Conservation (phyloP, 2,329 filamentous ascomycete species). For the Cercospora beticola region DNA sequence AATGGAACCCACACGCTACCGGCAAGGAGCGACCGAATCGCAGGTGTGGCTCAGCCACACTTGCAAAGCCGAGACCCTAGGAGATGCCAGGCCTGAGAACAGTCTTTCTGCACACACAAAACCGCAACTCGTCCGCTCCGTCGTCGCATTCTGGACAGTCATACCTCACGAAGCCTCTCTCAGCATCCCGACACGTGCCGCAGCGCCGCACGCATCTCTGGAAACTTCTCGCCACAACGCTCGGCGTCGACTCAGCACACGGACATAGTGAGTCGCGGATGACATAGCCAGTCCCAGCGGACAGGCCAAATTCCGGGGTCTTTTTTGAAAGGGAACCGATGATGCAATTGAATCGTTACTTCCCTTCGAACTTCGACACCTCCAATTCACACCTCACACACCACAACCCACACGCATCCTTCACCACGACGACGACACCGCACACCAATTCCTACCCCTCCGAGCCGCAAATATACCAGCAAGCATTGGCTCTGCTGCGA, state of each 20-base stretch:
- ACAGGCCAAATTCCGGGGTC: constrained; percentile 3
- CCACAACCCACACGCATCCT: neutral
- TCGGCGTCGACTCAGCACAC: constrained; percentile 4
- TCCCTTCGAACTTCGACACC: constrained; percentile 7
- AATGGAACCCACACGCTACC: neutral
- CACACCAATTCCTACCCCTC: neutral
- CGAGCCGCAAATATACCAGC: constrained; percentile 14
- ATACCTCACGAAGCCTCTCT: neutral
- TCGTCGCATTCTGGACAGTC: neutral
- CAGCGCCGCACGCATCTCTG: neutral
- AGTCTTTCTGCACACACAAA: neutral
- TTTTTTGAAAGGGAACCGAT: constrained; percentile 2
- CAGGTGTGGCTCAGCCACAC: constrained; percentile 6
- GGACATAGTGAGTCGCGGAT: neutral
- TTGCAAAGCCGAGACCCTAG: constrained; percentile 2
- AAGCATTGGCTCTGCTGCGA: constrained; percentile 17
- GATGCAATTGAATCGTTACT: neutral
- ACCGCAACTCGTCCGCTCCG: neutral
- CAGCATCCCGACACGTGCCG: neutral
- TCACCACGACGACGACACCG: neutral
- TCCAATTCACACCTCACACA: constrained; percentile 1
- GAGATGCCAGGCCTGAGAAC: neutral
- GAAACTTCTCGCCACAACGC: constrained; percentile 6
- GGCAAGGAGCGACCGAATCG: neutral
- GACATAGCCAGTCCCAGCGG: constrained; percentile 2